Evolutionary conservation across 148 eudicot genomes (phyloP).

Genomic region (Bassia scoparia): DNA sequence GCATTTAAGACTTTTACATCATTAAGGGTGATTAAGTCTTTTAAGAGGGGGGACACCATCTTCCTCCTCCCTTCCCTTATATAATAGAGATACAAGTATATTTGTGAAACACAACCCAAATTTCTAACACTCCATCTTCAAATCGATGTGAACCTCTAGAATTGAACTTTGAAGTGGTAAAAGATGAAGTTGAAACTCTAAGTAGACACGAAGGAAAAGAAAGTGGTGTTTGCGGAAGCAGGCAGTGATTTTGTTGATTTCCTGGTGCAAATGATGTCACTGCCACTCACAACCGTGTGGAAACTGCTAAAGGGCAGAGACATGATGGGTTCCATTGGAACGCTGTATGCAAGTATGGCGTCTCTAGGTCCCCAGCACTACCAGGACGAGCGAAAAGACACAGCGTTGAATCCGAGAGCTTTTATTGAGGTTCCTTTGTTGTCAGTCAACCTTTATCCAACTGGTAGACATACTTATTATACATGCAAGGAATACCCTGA

Average conservation of each 20-base stretch:
- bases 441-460: background rate
- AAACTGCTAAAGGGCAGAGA: constrained; percentile 3
- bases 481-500: background rate
- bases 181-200: constrained; percentile 22
- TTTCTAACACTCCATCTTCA: too few species aligned
- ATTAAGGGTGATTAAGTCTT: too few species aligned
- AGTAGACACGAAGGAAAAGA: constrained; percentile 26
- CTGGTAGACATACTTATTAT: too few species aligned
- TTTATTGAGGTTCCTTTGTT: constrained; percentile 7
- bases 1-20: too few species aligned
- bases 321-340: constrained; percentile 16
- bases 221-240: constrained; percentile 37
- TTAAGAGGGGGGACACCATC: too few species aligned
- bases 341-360: constrained; percentile 15
- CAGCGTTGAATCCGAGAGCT: background rate
- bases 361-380: background rate
- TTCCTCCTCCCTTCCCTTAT: too few species aligned
- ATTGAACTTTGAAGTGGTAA: background rate
- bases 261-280: constrained; percentile 24
- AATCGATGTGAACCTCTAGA: too few species aligned
- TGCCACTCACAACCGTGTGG: constrained; percentile 20
- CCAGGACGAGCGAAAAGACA: background rate
- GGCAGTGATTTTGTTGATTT: constrained; percentile 37
- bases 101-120: too few species aligned
- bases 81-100: too few species aligned